Conservation (phyloP, 2,329 filamentous ascomycete genomes). For the Atkinsonella texensis region DNA sequence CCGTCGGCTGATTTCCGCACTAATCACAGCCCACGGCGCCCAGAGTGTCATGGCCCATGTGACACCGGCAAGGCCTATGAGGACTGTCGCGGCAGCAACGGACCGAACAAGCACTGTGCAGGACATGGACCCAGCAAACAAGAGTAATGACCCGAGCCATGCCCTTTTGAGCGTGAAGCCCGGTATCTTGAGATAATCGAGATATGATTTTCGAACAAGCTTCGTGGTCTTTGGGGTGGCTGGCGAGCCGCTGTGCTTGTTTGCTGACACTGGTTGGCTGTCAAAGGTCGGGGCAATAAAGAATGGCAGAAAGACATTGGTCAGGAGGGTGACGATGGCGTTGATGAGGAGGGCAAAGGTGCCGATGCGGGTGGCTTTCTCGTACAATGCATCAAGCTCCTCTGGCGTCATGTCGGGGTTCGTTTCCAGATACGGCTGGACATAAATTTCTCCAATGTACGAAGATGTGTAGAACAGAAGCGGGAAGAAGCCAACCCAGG, state of each 20-base stretch:
- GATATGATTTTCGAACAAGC: constrained; percentile 23
- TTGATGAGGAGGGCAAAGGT: constrained; percentile 85
- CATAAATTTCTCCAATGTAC: constrained; percentile 87
- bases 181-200: constrained; percentile 60
- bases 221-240: neutral
- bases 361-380: constrained; percentile 72
- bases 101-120: constrained; percentile 67
- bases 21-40: constrained; percentile 93
- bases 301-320: constrained; percentile 76
- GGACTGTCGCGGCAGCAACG: constrained; percentile 57
- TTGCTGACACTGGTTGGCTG: constrained; percentile 19
- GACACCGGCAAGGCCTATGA: constrained; percentile 74
- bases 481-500: constrained; percentile 93
- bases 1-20: constrained; percentile 76
- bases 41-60: constrained; percentile 89
- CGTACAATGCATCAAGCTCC: constrained; percentile 71
- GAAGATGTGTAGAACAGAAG: constrained; percentile 93
- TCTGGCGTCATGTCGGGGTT: constrained; percentile 67
- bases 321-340: constrained; percentile 68
- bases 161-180: constrained; percentile 77
- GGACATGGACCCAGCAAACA: constrained; percentile 74
- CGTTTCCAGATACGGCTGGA: constrained; percentile 64
- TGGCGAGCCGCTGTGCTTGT: neutral
- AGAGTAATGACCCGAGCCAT: constrained; percentile 76
- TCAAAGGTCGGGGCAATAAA: constrained; percentile 75